Evolutionary conservation across 1,139 yeast species (phyloP).

Genomic region (Saccharomyces pastorianus): DNA sequence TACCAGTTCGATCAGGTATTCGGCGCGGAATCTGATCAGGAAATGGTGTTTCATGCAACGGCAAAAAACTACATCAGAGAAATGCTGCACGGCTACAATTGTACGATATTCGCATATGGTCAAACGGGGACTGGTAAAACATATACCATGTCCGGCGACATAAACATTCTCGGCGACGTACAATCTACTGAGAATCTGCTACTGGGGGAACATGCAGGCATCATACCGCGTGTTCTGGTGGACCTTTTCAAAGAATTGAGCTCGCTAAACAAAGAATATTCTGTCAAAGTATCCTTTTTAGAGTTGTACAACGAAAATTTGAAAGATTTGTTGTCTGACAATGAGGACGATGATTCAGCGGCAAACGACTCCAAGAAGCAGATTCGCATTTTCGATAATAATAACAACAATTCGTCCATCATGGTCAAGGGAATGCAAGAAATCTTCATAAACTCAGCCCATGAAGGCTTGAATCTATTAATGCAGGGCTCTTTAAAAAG

Average conservation of each 20-base stretch:
- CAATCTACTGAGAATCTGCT: constrained; percentile 18
- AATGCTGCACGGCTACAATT: constrained; percentile 57
- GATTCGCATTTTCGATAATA: neutral
- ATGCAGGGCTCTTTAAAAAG: constrained; percentile 46
- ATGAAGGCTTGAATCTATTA: constrained; percentile 38
- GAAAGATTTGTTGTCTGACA: constrained; percentile 42
- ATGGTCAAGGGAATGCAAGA: constrained; percentile 46
- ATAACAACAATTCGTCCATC: constrained; percentile 23
- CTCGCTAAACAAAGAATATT: constrained; percentile 39
- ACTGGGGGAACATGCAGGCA: constrained; percentile 45
- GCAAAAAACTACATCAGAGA: constrained; percentile 55
- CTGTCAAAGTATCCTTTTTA: constrained; percentile 61
- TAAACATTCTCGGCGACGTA: constrained; percentile 23
- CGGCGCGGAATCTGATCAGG: constrained; percentile 68
- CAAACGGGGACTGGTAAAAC: constrained; percentile 91
- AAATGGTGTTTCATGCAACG: constrained; percentile 47
- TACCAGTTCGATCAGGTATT: constrained; percentile 65
- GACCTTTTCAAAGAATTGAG: constrained; percentile 43
- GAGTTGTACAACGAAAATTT: constrained; percentile 72
- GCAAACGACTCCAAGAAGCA: constrained; percentile 1
- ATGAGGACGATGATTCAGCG: neutral
- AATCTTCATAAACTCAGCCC: constrained; percentile 34
- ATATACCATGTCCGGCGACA: constrained; percentile 76
- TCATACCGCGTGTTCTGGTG: constrained; percentile 57
- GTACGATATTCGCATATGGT: constrained; percentile 79